Base-by-base conservation (phyloP, 106 monocot genomes). In the Iris macrosiphon region DNA sequence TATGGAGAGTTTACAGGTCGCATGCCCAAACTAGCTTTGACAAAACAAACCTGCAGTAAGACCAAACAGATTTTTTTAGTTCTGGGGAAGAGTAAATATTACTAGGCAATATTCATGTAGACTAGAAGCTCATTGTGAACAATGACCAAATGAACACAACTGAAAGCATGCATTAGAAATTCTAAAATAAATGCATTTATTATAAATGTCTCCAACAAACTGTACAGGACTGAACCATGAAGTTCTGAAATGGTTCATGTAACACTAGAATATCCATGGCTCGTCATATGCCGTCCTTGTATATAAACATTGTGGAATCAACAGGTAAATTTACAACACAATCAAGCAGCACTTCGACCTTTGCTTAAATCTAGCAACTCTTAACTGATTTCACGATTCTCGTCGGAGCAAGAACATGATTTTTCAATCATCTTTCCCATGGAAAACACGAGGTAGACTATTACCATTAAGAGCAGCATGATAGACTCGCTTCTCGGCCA, bases 401-500 rank as follows among this genome's bases (percentile, higher is more conserved):
- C 69, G 15, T 24, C 45, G 34, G 60, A 45, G 52, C 21, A 32
- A 27, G 42, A 23, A 58, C 25, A 25, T 23, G 23, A 43, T 49
- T 39, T 61, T 78, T 82, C 72, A 88, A 48, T 79, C 88, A 72
- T 82, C 72, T 88, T 82, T 83, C 68, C 72, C 72, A 72, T 72
- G 78, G 66, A 82, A 72, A 82, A 60, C 71, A 74, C 72, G 68
- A 65, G 88, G 78, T 39, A 65, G 68, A 78, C 65, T 63, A 77
- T 81, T 77, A 82, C 82, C 88, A 79, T 82, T 82, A 60, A 88
- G 69, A 25, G 75, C 72, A 16, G 79, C 82, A 73, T 79, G 82
- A 49, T 82, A 88, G 65, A 82, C 39, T 45, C 88, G 59, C 57
- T 88, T 88, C 69, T 88, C 88, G 4, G 88, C 66, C 8, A 88